A percentile compares a stretch with the other conserved stretches of the same genome.
Conservation (phyloP, 202 grass and related monocot genomes). For the Setaria viridis region DNA sequence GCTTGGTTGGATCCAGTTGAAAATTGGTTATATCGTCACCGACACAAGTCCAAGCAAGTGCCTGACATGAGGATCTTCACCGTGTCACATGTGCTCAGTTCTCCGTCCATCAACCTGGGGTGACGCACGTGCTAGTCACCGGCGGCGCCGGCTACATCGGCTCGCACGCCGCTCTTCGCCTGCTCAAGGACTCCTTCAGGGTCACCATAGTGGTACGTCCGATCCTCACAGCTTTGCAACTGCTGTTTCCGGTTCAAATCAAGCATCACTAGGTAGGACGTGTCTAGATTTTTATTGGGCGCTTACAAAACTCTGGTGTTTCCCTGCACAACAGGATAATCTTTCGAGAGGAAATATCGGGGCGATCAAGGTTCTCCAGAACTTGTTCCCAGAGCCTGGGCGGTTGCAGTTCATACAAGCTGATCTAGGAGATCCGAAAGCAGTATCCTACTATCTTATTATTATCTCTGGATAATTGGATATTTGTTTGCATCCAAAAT, state of each 20-base stretch:
- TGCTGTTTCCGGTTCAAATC: not conserved
- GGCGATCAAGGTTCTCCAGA: constrained; percentile 78
- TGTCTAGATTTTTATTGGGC: not conserved
- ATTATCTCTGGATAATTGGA: not conserved
- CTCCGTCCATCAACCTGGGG: constrained; percentile 71
- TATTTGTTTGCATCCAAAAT: not conserved
- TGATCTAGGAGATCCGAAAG: constrained; percentile 82
- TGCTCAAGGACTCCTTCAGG: constrained; percentile 85
- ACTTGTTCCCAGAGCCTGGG: constrained; percentile 67
- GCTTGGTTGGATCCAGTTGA: not conserved
- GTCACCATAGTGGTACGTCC: constrained; percentile 89
- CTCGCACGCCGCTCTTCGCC: constrained; percentile 76
- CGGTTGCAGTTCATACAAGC: constrained; percentile 90
- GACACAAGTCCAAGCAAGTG: not conserved
- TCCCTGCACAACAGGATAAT: constrained; percentile 65
- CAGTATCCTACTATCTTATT: constrained; percentile 55
- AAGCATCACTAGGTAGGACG: not conserved
- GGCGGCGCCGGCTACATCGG: constrained; percentile 92
- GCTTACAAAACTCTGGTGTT: not conserved
- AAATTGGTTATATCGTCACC: not conserved
- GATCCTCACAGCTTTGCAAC: not conserved
- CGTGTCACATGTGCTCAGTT: constrained; percentile 55
- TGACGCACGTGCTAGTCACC: constrained; percentile 88
- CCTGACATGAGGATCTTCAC: not conserved
- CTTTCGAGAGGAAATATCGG: constrained; percentile 93